Base-by-base conservation (phyloP, 768 basidiomycete genomes). In the Mycena epipterygia region DNA sequence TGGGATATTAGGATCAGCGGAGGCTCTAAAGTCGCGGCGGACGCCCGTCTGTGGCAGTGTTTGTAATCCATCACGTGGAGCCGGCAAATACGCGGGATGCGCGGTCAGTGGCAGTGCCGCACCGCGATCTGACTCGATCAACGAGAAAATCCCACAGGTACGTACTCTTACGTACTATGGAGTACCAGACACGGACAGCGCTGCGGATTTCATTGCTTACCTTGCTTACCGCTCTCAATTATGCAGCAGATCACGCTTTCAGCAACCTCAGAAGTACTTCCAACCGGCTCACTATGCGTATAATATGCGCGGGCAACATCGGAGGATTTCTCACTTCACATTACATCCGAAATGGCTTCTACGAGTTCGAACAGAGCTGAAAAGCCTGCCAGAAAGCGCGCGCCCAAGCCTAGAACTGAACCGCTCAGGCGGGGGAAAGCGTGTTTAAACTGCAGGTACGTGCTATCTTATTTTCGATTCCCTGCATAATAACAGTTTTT, bases 401-500 rank as follows among this genome's bases (percentile, higher is more conserved):
- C 72, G 1, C 67, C 72, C 27, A 75, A 73, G 48, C 72, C 74
- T 27, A 73, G 73, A 8, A 71, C 68, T 6, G 73, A 74, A 49
- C 74, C 72, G 19, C 67, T 76, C 12, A 60, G 72, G 35, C 71
- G 76, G n/a, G 76, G 76, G 0, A 72, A 75, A 51, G 76, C 76
- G n/a, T 76, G 76, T 67, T 56, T 73, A 14, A 76, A 76, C 60
- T 76, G 76, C 74, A 74, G 76, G 76, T 73, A 41, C 7, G 70
- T 66, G 13, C 33, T 19, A 19, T 6, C 30, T 33, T 46, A 14
- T 37, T 41, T 56, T 11, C 21, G 23, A 1, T 19, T 35, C 58
- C 12, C 48, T 49, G 13, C 7, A 41, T 37, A 57, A 42, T 42
- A 17, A 25, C 35, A 25, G 41, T 37, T 39, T 12, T 44, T 16